These are phyloP conservation scores for Tritrichomonas musculus DNA, from an alignment of 208 protist species.

Conservation along the genomic window DNA sequence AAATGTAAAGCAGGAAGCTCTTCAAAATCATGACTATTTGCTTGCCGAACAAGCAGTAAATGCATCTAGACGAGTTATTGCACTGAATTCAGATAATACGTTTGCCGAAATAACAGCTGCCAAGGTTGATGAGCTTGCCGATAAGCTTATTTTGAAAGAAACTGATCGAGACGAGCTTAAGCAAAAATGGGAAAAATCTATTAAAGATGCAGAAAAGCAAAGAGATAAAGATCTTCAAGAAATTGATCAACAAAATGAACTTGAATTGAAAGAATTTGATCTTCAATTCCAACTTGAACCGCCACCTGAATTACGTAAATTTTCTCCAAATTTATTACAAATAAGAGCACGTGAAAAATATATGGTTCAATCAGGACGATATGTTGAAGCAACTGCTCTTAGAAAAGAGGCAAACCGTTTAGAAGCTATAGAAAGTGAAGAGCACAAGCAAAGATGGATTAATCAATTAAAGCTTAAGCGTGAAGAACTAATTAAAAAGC, in stretches of 20 bases:
- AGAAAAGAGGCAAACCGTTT: background rate
- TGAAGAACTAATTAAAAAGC: slow-evolving; percentile 1
- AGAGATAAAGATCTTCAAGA: background rate
- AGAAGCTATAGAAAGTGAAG: background rate
- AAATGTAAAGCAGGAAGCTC: background rate
- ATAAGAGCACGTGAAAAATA: background rate
- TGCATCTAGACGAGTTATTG: background rate
- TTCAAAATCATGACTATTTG: background rate
- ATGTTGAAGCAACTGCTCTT: background rate
- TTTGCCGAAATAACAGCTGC: background rate
- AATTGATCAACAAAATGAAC: background rate
- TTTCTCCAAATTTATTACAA: background rate
- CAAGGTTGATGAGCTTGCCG: background rate
- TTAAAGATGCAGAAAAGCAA: background rate
- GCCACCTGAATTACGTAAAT: background rate
- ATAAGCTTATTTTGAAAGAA: background rate
- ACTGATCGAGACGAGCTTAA: background rate
- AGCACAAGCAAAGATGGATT: background rate
- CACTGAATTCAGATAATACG: background rate
- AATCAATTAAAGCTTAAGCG: background rate
- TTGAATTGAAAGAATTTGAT: background rate
- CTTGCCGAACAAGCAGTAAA: background rate
- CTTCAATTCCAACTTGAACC: background rate
- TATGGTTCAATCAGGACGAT: background rate
- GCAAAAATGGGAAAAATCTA: background rate